Evolutionary conservation across 306 rosid species (phyloP).

Genomic region (Lagenaria siceraria): DNA sequence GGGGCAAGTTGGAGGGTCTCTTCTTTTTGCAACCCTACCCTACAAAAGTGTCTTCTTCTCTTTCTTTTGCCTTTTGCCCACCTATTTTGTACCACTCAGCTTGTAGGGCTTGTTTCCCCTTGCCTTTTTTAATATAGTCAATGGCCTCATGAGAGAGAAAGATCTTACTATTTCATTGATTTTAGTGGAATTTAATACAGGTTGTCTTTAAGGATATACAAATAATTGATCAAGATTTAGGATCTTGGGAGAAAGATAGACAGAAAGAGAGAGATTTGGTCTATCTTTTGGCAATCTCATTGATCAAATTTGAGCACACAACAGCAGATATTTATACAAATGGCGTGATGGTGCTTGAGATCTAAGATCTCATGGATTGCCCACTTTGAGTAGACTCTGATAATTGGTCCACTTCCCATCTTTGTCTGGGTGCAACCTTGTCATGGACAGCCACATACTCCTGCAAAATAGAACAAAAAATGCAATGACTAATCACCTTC

Average conservation of each 20-base stretch:
- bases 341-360: conserved; percentile 16
- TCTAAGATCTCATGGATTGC: conserved; percentile 24
- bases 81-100: not conserved
- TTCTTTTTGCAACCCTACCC: conserved; percentile 6
- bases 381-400: conserved; percentile 25
- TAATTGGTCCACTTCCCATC: conserved; percentile 37
- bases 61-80: not conserved
- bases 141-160: conserved; percentile 1
- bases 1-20: conserved; percentile 1
- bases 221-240: conserved; percentile 10
- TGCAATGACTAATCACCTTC: conserved; percentile 1
- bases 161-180: not conserved
- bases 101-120: not conserved
- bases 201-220: not conserved
- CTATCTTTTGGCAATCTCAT: not conserved
- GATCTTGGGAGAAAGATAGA: not conserved
- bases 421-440: conserved; percentile 44
- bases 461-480: conserved; percentile 19
- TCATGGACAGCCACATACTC: conserved; percentile 41
- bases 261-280: not conserved
- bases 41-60: conserved; percentile 2
- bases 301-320: not conserved
- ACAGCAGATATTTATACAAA: not conserved
- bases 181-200: conserved; percentile 1
- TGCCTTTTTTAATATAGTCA: conserved; percentile 3